Evolutionary conservation across 352 stramenopile genomes (phyloP).

Genomic region (Aphanomyces stellatus): DNA sequence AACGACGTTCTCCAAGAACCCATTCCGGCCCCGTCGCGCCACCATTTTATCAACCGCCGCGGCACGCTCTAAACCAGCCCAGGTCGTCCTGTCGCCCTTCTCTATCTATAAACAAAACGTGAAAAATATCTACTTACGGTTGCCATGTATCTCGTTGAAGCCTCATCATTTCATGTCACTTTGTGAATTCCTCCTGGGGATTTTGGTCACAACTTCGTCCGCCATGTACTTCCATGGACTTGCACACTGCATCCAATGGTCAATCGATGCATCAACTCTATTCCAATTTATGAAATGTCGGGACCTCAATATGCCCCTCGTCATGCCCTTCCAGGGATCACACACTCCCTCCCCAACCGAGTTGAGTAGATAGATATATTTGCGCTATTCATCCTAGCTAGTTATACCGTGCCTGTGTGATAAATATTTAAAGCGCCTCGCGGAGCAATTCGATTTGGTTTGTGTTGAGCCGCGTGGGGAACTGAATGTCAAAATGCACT

Average conservation of each 20-base stretch:
- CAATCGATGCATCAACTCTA: neutral
- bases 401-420: neutral
- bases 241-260: no score
- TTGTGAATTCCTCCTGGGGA: no score
- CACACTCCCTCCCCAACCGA: neutral
- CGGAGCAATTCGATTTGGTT: slow-evolving; percentile 61
- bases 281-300: neutral
- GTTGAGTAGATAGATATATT: slow-evolving; percentile 9
- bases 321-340: no score
- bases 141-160: no score
- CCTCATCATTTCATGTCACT: neutral
- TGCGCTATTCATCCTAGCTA: neutral
- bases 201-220: no score
- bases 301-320: neutral
- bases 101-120: no score
- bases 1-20: slow-evolving; percentile 16
- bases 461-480: slow-evolving; percentile 86
- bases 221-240: no score
- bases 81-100: no score
- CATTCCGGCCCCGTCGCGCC: neutral
- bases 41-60: slow-evolving; percentile 3
- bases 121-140: no score
- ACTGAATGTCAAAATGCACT: slow-evolving; percentile 96
- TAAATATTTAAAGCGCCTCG: slow-evolving; percentile 47
- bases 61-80: slow-evolving; percentile 16